Conservation (phyloP, 495 filamentous ascomycete genomes). For the Pyrenula aspistea region DNA sequence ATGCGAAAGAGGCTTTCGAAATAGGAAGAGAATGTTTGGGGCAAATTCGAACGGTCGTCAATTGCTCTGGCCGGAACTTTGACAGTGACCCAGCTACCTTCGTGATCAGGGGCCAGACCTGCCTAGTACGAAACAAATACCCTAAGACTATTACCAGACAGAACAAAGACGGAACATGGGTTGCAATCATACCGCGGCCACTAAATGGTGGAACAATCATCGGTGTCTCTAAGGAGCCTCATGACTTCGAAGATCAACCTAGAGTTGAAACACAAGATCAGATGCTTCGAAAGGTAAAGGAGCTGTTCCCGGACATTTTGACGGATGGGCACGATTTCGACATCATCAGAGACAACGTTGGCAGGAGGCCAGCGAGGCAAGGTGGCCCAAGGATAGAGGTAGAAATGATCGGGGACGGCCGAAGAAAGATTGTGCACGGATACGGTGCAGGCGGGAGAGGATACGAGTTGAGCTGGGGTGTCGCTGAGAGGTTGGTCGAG, state of each 20-base stretch:
- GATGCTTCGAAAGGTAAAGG: slow-evolving; percentile 30
- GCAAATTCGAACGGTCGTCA: slow-evolving; percentile 38
- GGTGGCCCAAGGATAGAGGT: slow-evolving; percentile 31
- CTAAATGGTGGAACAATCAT: slow-evolving; percentile 49
- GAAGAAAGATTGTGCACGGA: slow-evolving; percentile 40
- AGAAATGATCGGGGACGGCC: slow-evolving; percentile 25
- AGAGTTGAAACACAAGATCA: slow-evolving; percentile 28
- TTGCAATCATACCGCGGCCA: slow-evolving; percentile 46
- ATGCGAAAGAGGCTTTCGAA: slow-evolving; percentile 35
- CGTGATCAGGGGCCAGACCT: slow-evolving; percentile 22
- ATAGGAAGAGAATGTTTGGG: slow-evolving; percentile 8
- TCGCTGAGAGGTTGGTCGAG: slow-evolving; percentile 23
- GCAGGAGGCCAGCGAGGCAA: slow-evolving; percentile 28
- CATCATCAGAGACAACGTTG: slow-evolving; percentile 33
- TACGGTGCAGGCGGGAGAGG: slow-evolving; percentile 53
- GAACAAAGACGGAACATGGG: slow-evolving; percentile 46
- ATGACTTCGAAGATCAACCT: slow-evolving; percentile 41
- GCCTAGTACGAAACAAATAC: slow-evolving; percentile 31
- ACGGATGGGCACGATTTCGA: slow-evolving; percentile 28
- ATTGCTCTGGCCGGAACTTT: slow-evolving; percentile 46
- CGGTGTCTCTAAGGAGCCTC: slow-evolving; percentile 49
- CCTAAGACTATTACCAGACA: slow-evolving; percentile 44
- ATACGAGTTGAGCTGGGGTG: slow-evolving; percentile 31
- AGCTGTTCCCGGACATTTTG: slow-evolving; percentile 30
- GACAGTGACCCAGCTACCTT: slow-evolving; percentile 12